A percentile compares a stretch with the other conserved stretches of the same genome.
Evolutionary conservation across 805 yeast species (phyloP).

Genomic region (Cyberlindnera samutprakarnensis): DNA sequence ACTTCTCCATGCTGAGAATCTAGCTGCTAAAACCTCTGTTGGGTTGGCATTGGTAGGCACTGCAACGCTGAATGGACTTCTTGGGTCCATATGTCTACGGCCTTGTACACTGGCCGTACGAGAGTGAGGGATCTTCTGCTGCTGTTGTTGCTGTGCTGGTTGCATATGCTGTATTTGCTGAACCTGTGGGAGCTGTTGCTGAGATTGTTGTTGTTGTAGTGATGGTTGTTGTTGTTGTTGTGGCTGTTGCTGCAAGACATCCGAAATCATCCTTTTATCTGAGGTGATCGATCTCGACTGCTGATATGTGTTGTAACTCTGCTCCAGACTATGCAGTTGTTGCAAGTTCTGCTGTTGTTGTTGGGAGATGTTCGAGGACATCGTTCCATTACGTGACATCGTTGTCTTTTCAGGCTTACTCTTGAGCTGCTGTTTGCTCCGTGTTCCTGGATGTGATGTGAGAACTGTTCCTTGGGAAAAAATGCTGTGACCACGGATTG

Average conservation of each 20-base stretch:
- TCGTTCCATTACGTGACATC: slow-evolving; percentile 29
- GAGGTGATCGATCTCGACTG: slow-evolving; percentile 37
- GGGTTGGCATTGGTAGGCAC: slow-evolving; percentile 66
- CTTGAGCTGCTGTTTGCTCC: not conserved
- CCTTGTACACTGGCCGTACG: slow-evolving; percentile 1
- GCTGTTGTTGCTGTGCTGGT: slow-evolving; percentile 3
- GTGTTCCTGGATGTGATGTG: too few relatives aligned
- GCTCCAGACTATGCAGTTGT: slow-evolving; percentile 37
- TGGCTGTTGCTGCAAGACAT: slow-evolving; percentile 12
- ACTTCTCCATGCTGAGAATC: slow-evolving; percentile 83
- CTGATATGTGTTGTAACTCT: slow-evolving; percentile 29
- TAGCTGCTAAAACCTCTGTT: slow-evolving; percentile 75
- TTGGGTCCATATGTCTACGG: slow-evolving; percentile 26
- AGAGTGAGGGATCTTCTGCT: slow-evolving; percentile 1
- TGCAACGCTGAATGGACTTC: slow-evolving; percentile 39
- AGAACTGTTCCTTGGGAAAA: too few relatives aligned
- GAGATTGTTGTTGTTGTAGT: slow-evolving; percentile 3
- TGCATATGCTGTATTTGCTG: not conserved
- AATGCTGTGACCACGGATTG: too few relatives aligned
- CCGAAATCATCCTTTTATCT: slow-evolving; percentile 19
- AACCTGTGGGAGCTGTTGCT: slow-evolving; percentile 4
- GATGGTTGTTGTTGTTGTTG: slow-evolving; percentile 10
- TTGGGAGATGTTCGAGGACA: slow-evolving; percentile 28
- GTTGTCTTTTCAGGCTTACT: not conserved
- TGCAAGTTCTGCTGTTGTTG: slow-evolving; percentile 39